These are phyloP conservation scores for Oryza meridionalis DNA, from an alignment of 176 grass and related monocot genomes.

Conservation along the genomic window DNA sequence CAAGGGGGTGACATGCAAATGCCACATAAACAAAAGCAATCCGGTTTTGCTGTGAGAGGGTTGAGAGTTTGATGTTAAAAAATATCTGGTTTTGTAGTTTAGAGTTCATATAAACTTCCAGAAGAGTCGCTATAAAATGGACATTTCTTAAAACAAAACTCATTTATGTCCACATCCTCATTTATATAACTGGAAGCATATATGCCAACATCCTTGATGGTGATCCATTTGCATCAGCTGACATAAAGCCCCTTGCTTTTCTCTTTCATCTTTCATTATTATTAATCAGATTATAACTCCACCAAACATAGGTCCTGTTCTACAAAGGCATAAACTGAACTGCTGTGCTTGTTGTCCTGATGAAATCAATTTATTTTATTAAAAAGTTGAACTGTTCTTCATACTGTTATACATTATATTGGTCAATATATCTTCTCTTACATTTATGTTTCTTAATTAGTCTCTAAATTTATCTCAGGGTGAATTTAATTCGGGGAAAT, in stretches of 20 bases:
- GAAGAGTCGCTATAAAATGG: not conserved
- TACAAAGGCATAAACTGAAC: slow-evolving; percentile 23
- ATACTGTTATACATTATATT: slow-evolving; percentile 17
- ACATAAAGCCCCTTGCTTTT: slow-evolving; percentile 21
- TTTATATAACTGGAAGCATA: not conserved
- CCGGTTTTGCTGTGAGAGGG: not conserved
- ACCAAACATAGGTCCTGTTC: not conserved
- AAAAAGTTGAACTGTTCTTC: slow-evolving; percentile 22
- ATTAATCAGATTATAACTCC: slow-evolving; percentile 3
- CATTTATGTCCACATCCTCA: slow-evolving; percentile 6
- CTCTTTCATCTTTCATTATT: not conserved
- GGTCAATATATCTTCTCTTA: slow-evolving; percentile 5
- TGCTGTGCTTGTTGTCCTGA: slow-evolving; percentile 12
- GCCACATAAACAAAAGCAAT: not conserved
- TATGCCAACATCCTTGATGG: slow-evolving; percentile 8
- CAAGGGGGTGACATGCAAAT: not conserved
- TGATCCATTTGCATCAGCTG: slow-evolving; percentile 28
- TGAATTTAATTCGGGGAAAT: slow-evolving; percentile 99
- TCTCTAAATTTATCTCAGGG: slow-evolving; percentile 56
- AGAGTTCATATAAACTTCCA: not conserved
- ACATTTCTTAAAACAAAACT: not conserved
- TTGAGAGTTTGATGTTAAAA: not conserved
- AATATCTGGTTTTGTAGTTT: slow-evolving; percentile 1
- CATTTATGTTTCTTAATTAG: not conserved
- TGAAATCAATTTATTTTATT: slow-evolving; percentile 29